Evolutionary conservation across 1,284 basidiomycete genomes (phyloP), one percentile per base, ranked within the genome.

Genomic region (Rhodotorula sp.): DNA sequence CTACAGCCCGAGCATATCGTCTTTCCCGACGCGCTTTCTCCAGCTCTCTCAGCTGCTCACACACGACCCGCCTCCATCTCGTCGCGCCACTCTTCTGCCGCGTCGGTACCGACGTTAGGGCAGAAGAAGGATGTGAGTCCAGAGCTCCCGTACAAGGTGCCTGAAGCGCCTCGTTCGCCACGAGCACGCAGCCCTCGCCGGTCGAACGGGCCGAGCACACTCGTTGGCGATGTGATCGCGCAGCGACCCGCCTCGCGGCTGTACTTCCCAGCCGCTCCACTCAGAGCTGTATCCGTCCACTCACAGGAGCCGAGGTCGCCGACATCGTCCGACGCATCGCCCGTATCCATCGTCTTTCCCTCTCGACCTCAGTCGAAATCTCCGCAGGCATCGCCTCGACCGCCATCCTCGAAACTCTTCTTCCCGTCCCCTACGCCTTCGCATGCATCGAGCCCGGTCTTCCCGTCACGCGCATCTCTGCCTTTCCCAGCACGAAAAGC

Each of bases 1-100:
- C 57, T 67, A 20, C 56, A 67, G 52, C 30, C 49, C 5, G 66
- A 67, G 36, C 66, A 67, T 47, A 67, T 67, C 57, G 61, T 67
- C 24, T 67, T 67, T 24, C 66, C 66, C 24, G 66, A 67, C 30
- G 11, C 24, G 5, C 55, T 56, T 5, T 32, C 57, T 30, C 15
- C 52, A 20, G 54, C n/a, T 5, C 55, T 36, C 15, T 36, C 62
- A 2, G 46, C 44, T 13, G 13, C 51, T 5, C 2, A 15, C 4
- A 9, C 55, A 8, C 47, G 32, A 1, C 32, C 49, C 4, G 7
- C 2, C 34, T 30, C 60, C 51, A 5, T 24, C 56, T 30, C 51
- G 44, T 62, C 24, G 49, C 17, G 34, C 20, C n/a, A 52, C 44
- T 20, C 58, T 32, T 58, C 59, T 19, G 34, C 29, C 17, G 32